Evolutionary conservation across 2,329 filamentous ascomycete species (phyloP).

Genomic region (Zelopaecilomyces penicillatus): DNA sequence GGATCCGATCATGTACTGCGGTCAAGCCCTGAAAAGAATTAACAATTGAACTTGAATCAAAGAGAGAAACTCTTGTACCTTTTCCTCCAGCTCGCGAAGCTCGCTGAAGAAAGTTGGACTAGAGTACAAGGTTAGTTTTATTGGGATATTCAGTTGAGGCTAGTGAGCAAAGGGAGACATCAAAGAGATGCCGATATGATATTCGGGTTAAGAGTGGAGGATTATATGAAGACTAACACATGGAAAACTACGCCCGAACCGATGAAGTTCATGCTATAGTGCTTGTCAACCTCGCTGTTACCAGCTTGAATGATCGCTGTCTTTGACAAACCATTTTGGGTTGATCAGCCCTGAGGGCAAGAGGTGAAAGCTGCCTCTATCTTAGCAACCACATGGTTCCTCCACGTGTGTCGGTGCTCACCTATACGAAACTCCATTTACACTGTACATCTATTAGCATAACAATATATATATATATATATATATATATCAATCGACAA

Average conservation of each 20-base stretch:
- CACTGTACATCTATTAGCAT: slow-evolving; percentile 8
- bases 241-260: slow-evolving; percentile 61
- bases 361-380: slow-evolving; percentile 46
- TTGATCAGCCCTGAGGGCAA: slow-evolving; percentile 65
- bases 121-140: slow-evolving; percentile 12
- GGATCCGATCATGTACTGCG: slow-evolving; percentile 40
- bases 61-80: slow-evolving; percentile 3
- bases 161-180: too few species aligned
- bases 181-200: too few species aligned
- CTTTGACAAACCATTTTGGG: slow-evolving; percentile 37
- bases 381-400: slow-evolving; percentile 10
- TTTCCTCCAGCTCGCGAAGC: slow-evolving; percentile 30
- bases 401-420: slow-evolving; percentile 13
- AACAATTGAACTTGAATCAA: neutral
- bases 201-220: too few species aligned
- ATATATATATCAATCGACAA: slow-evolving; percentile 9
- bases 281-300: too few species aligned
- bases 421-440: slow-evolving; percentile 29
- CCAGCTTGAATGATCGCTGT: too few species aligned
- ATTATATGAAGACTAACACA: slow-evolving; percentile 24
- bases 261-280: slow-evolving; percentile 55
- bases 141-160: too few species aligned
- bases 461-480: slow-evolving; percentile 9
- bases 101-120: slow-evolving; percentile 33
- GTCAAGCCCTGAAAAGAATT: slow-evolving; percentile 16